Percentiles rank a stretch among this genome's conserved stretches.
Evolutionary conservation across 1,284 basidiomycete genomes (phyloP).

Genomic region (Ganoderma lingzhi): DNA sequence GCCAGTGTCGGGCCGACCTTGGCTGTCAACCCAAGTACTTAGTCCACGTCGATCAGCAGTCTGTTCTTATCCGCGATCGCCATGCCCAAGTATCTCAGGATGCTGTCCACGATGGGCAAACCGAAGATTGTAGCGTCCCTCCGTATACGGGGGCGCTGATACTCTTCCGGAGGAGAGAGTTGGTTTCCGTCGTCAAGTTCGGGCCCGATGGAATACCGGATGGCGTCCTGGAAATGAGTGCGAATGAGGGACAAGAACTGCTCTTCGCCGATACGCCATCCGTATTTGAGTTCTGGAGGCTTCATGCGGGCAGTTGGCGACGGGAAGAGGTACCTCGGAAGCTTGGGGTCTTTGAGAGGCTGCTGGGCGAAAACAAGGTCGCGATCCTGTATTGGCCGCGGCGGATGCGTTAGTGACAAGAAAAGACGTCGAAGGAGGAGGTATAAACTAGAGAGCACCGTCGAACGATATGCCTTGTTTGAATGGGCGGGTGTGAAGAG

Average conservation of each 20-base stretch:
- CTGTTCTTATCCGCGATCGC: background rate
- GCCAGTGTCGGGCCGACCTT: background rate
- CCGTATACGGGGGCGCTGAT: background rate
- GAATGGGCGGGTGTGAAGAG: no score
- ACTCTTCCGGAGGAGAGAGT: background rate
- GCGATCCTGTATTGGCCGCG: background rate
- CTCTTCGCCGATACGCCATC: background rate
- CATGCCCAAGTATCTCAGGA: background rate
- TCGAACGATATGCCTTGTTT: no score
- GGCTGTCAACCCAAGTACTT: background rate
- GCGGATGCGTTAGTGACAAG: no score
- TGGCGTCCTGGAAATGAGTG: background rate
- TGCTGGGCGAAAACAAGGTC: background rate
- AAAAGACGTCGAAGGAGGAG: no score
- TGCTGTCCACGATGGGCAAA: background rate
- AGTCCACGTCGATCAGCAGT: background rate
- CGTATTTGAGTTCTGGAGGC: constrained; percentile 4
- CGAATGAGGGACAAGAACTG: background rate
- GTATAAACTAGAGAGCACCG: no score
- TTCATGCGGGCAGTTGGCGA: background rate
- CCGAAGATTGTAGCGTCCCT: background rate
- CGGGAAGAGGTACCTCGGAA: background rate
- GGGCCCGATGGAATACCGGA: background rate
- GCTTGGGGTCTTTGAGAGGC: background rate
- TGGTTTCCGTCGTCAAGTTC: background rate